Conservation (phyloP, 2,329 filamentous ascomycete species). For the Exophiala xenobiotica region DNA sequence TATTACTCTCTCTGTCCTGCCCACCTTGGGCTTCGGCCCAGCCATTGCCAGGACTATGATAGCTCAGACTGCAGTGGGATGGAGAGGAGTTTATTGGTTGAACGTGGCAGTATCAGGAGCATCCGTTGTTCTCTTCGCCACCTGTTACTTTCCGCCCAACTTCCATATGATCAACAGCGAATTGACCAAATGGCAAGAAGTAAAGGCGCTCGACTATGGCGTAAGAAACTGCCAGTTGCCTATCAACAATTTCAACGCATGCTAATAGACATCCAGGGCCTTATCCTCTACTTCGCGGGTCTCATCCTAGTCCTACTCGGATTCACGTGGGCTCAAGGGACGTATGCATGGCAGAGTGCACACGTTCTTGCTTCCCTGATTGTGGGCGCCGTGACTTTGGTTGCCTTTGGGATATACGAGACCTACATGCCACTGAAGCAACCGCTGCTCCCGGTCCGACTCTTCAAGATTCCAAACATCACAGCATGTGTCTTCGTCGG, state of each 20-base stretch:
- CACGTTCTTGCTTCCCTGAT: slow-evolving; percentile 39
- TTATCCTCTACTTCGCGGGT: slow-evolving; percentile 45
- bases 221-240: slow-evolving; percentile 3
- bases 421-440: slow-evolving; percentile 39
- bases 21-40: slow-evolving; percentile 40
- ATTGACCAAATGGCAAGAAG: slow-evolving; percentile 37
- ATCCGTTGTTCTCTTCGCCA: slow-evolving; percentile 42
- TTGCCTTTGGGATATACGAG: slow-evolving; percentile 42
- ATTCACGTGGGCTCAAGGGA: slow-evolving; percentile 42
- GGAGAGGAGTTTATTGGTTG: slow-evolving; percentile 54
- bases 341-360: slow-evolving; percentile 45
- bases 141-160: slow-evolving; percentile 51
- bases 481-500: slow-evolving; percentile 42
- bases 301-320: slow-evolving; percentile 46
- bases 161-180: slow-evolving; percentile 46
- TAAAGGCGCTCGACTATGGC: slow-evolving; percentile 48
- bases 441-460: slow-evolving; percentile 44
- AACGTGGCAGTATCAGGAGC: slow-evolving; percentile 46
- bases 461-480: slow-evolving; percentile 45
- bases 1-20: slow-evolving; percentile 38
- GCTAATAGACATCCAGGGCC: slow-evolving; percentile 33
- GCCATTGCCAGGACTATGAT: slow-evolving; percentile 49
- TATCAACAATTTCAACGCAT: background rate
- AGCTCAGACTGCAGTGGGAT: slow-evolving; percentile 42
- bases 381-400: slow-evolving; percentile 39